A percentile compares a stretch with the other conserved stretches of the same genome.
Evolutionary conservation across 2,329 filamentous ascomycete species (phyloP).

Genomic region (Zalaria obscura): DNA sequence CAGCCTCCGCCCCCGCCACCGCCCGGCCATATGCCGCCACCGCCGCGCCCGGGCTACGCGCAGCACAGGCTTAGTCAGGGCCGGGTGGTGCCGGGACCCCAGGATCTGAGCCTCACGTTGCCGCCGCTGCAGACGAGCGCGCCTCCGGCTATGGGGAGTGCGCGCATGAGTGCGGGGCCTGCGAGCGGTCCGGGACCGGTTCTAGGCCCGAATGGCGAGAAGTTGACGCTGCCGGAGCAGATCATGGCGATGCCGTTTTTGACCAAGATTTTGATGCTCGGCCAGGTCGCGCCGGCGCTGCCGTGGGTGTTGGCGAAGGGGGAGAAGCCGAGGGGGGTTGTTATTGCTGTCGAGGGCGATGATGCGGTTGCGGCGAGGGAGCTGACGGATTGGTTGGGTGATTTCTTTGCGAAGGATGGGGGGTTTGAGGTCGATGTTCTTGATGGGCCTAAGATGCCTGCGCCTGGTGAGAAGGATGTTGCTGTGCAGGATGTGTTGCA

Average conservation of each 20-base stretch:
- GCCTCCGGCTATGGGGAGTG: no score
- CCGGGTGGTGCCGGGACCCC: neutral
- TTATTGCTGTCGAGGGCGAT: slow-evolving; percentile 73
- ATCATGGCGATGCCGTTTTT: slow-evolving; percentile 62
- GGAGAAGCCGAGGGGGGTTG: slow-evolving; percentile 45
- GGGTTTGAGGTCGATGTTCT: slow-evolving; percentile 37
- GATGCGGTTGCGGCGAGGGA: slow-evolving; percentile 47
- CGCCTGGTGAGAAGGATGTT: slow-evolving; percentile 19
- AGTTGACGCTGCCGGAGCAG: slow-evolving; percentile 43
- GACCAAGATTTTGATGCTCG: slow-evolving; percentile 63
- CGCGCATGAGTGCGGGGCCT: no score
- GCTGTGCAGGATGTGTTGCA: slow-evolving; percentile 45
- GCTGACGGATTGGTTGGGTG: slow-evolving; percentile 51
- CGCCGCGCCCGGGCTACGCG: slow-evolving; percentile 25
- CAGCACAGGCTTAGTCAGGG: slow-evolving; percentile 19
- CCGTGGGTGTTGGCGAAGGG: slow-evolving; percentile 17
- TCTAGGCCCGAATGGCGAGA: slow-evolving; percentile 29
- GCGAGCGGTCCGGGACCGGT: no score
- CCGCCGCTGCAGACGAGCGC: slow-evolving; percentile 36
- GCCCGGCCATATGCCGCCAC: slow-evolving; percentile 38
- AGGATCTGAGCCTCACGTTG: slow-evolving; percentile 25
- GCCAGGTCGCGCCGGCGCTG: slow-evolving; percentile 60
- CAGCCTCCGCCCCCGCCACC: slow-evolving; percentile 18
- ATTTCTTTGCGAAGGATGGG: slow-evolving; percentile 35
- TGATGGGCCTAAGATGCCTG: slow-evolving; percentile 30